phyloP scores from a whole-genome alignment of 2,329 filamentous ascomycete species.

The Neopestalotiopsis sp. region DNA sequence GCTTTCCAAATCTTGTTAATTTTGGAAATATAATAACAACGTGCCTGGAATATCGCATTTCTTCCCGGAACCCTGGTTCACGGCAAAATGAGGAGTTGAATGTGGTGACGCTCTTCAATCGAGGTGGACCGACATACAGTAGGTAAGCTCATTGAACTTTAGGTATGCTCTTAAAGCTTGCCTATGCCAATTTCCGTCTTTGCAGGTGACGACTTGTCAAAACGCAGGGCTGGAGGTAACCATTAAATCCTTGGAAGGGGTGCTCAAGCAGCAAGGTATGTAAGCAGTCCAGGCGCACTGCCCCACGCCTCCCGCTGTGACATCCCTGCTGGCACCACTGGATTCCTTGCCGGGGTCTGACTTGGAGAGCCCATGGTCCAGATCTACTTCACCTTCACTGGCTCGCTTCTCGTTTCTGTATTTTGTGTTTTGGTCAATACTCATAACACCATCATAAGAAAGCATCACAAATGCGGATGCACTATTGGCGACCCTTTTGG shows the following conservation, averaged over 20 bases:
- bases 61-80: too few relatives aligned
- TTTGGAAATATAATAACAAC: too few relatives aligned
- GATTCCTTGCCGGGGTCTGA: neutral
- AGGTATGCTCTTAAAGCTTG: neutral
- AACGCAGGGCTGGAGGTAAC: neutral
- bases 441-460: too few relatives aligned
- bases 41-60: too few relatives aligned
- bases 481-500: neutral
- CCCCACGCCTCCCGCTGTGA: neutral
- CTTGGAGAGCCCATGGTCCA: neutral
- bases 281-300: neutral
- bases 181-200: neutral
- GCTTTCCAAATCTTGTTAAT: too few relatives aligned
- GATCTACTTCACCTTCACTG: too few relatives aligned
- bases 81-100: too few relatives aligned
- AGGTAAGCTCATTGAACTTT: too few relatives aligned
- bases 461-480: too few relatives aligned
- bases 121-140: too few relatives aligned
- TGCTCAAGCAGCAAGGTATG: neutral
- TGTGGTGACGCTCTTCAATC: too few relatives aligned
- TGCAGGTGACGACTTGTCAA: neutral
- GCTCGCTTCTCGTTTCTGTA: neutral
- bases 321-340: neutral
- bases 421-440: neutral
- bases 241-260: neutral